Conservation (phyloP, 225 moss, liverwort and hornwort genomes). For the Polytrichum commune region DNA sequence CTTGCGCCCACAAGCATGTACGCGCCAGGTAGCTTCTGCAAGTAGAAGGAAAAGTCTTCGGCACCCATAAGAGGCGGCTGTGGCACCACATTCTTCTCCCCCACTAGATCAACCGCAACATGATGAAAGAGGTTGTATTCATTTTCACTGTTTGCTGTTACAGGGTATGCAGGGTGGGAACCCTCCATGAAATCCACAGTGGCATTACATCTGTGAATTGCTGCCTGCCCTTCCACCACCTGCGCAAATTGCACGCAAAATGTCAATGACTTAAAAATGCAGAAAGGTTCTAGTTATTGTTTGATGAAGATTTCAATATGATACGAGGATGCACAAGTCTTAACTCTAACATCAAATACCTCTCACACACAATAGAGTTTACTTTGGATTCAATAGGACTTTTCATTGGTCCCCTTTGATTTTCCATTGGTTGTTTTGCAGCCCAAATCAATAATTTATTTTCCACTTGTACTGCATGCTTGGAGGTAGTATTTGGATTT, state of each 20-base stretch:
- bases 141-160: slow-evolving; percentile 50
- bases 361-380: too few species aligned
- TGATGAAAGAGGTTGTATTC: slow-evolving; percentile 58
- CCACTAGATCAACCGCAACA: slow-evolving; percentile 55
- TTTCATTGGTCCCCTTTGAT: too few species aligned
- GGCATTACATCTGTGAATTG: slow-evolving; percentile 62
- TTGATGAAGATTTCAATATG: background rate
- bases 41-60: slow-evolving; percentile 80
- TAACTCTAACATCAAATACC: too few species aligned
- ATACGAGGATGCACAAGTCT: too few species aligned
- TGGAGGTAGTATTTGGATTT: too few species aligned
- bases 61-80: slow-evolving; percentile 64
- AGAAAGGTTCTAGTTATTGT: background rate
- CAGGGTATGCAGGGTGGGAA: slow-evolving; percentile 49
- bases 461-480: too few species aligned
- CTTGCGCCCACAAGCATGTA: slow-evolving; percentile 61
- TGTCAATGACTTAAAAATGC: background rate
- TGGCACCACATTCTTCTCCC: slow-evolving; percentile 48
- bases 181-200: slow-evolving; percentile 65
- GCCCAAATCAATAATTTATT: too few species aligned
- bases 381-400: too few species aligned
- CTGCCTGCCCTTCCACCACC: slow-evolving; percentile 80
- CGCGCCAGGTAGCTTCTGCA: slow-evolving; percentile 77
- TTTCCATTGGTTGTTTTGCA: too few species aligned
- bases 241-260: slow-evolving; percentile 12